These are phyloP conservation scores for Chytriomyces confervae DNA, from an alignment of 192 early-diverging fungal species.

Conservation along the genomic window DNA sequence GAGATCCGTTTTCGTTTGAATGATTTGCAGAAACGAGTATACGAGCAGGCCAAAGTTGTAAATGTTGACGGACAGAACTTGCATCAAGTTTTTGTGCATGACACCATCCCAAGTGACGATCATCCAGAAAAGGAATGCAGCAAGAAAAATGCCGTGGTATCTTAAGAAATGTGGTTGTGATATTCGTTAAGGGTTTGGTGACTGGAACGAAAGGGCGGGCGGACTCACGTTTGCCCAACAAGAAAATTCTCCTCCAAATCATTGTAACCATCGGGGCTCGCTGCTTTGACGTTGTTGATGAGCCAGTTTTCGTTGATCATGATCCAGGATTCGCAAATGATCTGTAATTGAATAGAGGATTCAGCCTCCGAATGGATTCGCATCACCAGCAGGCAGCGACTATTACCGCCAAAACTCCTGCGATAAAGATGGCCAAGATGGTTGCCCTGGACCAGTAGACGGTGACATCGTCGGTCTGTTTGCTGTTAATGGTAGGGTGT, in stretches of 20 bases:
- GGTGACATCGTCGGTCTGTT: slow-evolving; percentile 20
- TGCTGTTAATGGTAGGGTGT: not conserved
- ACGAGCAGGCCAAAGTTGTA: slow-evolving; percentile 35
- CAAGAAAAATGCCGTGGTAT: slow-evolving; percentile 27
- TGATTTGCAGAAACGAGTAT: slow-evolving; percentile 25
- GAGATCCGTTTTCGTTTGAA: slow-evolving; percentile 16
- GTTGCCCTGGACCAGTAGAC: slow-evolving; percentile 15
- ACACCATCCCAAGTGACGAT: slow-evolving; percentile 23
- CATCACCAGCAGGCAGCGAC: not conserved
- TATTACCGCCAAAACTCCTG: not conserved
- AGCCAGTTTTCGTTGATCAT: slow-evolving; percentile 21
- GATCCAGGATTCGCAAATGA: slow-evolving; percentile 26
- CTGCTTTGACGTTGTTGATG: not conserved
- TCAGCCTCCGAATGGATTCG: not conserved
- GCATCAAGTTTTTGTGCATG: slow-evolving; percentile 32
- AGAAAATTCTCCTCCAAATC: slow-evolving; percentile 4
- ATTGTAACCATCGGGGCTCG: not conserved
- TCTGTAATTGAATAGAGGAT: not conserved
- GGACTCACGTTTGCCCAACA: not conserved
- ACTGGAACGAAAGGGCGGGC: not conserved
- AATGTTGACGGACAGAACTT: slow-evolving; percentile 11
- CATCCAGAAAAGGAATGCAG: slow-evolving; percentile 23
- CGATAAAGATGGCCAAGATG: not conserved
- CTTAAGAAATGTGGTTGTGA: not conserved
- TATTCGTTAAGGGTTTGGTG: not conserved